Percentiles rank a stretch among this genome's conserved stretches.
Evolutionary conservation across 2,329 filamentous ascomycete species (phyloP).

Genomic region (Talaromyces amestolkiae): DNA sequence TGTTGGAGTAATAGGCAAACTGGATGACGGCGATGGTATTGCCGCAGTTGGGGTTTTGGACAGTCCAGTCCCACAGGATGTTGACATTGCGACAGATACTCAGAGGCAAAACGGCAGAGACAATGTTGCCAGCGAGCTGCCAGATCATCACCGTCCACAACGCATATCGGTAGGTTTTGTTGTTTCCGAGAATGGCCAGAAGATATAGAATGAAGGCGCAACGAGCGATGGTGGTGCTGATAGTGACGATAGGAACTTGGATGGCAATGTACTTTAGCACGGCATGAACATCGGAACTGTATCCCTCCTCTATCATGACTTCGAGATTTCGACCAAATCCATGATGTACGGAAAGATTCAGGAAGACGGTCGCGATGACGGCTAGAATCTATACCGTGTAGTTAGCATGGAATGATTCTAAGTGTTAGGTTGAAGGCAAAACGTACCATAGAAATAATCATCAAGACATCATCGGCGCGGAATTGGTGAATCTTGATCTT

Average conservation of each 20-base stretch:
- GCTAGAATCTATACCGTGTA: neutral
- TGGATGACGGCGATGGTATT: conserved; percentile 23
- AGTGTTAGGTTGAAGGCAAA: neutral
- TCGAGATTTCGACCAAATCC: conserved; percentile 2
- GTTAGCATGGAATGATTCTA: neutral
- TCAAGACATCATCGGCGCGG: conserved; percentile 10
- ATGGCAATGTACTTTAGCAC: conserved; percentile 3
- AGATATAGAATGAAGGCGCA: conserved; percentile 26
- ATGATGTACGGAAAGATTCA: neutral
- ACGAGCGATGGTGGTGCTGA: conserved; percentile 6
- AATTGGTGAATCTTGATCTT: conserved; percentile 8
- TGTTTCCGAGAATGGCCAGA: conserved; percentile 23
- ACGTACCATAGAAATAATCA: conserved; percentile 12
- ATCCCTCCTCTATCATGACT: neutral
- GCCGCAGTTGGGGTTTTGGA: conserved; percentile 22
- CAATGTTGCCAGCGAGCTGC: conserved; percentile 24
- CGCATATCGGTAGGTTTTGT: conserved; percentile 20
- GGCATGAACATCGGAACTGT: neutral
- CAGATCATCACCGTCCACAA: conserved; percentile 24
- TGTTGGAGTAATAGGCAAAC: conserved; percentile 30
- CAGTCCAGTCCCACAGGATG: conserved; percentile 24
- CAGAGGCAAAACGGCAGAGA: conserved; percentile 25
- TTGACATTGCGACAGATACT: conserved; percentile 27
- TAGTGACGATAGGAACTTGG: neutral
- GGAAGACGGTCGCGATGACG: neutral